Evolutionary conservation across 202 grass and related monocot genomes (phyloP).

Genomic region (Saccharum hybrid): DNA sequence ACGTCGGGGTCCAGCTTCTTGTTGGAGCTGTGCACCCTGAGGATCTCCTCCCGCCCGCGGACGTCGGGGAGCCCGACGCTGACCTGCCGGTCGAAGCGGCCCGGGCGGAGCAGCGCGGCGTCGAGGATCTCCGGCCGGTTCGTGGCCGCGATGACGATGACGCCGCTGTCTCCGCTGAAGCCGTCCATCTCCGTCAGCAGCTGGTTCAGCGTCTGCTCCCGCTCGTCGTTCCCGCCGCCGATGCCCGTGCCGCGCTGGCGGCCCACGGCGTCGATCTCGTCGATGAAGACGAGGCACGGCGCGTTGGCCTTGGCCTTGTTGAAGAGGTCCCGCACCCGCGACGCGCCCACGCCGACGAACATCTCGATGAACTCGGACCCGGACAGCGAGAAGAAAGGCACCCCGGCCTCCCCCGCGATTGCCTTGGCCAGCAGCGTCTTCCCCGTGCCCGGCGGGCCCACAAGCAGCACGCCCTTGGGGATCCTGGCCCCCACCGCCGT

Average conservation of each 20-base stretch:
- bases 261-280: background rate
- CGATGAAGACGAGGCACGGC: background rate
- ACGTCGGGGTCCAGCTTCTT: constrained; percentile 78
- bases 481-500: constrained; percentile 62
- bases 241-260: constrained; percentile 45
- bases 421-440: constrained; percentile 86
- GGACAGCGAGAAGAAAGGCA: constrained; percentile 29
- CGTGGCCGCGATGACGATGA: constrained; percentile 74
- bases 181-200: constrained; percentile 86
- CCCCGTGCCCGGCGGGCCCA: constrained; percentile 68
- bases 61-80: constrained; percentile 71
- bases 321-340: constrained; percentile 81
- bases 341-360: constrained; percentile 86
- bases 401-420: constrained; percentile 72
- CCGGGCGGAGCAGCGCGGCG: constrained; percentile 70
- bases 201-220: constrained; percentile 91
- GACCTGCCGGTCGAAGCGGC: constrained; percentile 74
- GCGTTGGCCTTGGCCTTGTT: constrained; percentile 56
- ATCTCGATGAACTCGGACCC: constrained; percentile 94
- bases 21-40: constrained; percentile 64
- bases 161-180: constrained; percentile 66
- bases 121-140: constrained; percentile 80
- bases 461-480: constrained; percentile 73
- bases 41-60: constrained; percentile 82
- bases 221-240: constrained; percentile 78